Base-by-base conservation (phyloP, 306 rosid species). In the Malus asiatica region DNA sequence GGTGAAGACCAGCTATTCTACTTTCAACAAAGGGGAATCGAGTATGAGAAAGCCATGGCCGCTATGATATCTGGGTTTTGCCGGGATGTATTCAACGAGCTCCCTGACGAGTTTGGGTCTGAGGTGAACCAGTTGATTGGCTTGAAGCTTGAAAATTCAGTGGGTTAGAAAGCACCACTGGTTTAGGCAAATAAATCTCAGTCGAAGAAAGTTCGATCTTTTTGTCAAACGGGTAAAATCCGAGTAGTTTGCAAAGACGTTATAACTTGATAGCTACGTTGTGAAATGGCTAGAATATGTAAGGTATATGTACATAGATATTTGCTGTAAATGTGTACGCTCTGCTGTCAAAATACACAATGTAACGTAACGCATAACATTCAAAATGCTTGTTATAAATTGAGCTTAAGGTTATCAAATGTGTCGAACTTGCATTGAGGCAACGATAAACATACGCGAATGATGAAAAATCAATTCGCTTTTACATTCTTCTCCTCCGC, bases 11-110 rank as follows among this genome's bases (percentile, higher is more conserved):
- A 93, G 68, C 86, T 93, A 67, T 91, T 93, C 71, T 93, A 93
- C 83, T 91, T 93, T 80, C 98, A 93, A 76, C 98, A 93, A 66
- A 93, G 98, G 81, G 98, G 98, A 81, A 91, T 93, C 35, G 96
- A 89, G 71, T 88, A 91, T 66, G 98, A 91, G 74, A 93, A 79
- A 61, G 98, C 98, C 81, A 93, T 91, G 97, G 97, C 98, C 72
- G 98, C 98, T 70, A 93, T 93, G 98, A 93, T 93, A 74, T 91
- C 96, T 64, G 97, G 98, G 61, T 93, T 93, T 78, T 93, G 98
- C 77, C 92, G 88, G 44, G 98, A 90, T 53, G 98, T 93, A 77
- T 93, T 93, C 74, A 91, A 93, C 62, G 97, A 93, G 84, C 98
- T 93, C 80, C 98, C 98, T 2, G 97, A 91, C 46, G 98, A 93